Conservation (phyloP, 2,329 filamentous ascomycete genomes). For the Cytospora piceicola region DNA sequence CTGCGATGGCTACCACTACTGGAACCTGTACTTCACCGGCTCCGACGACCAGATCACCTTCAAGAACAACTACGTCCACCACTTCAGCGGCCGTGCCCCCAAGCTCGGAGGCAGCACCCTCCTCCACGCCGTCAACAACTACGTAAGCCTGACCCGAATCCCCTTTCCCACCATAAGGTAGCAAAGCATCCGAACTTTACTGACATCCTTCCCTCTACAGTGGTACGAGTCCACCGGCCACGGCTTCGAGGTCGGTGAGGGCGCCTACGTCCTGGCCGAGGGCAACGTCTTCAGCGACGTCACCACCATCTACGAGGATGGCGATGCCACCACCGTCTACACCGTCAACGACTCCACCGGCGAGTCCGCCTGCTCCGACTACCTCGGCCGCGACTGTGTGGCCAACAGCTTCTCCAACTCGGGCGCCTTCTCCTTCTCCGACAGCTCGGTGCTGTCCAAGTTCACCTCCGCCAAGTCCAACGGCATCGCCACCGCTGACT, state of each 20-base stretch:
- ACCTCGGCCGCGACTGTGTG: slow-evolving; percentile 55
- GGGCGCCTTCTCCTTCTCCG: slow-evolving; percentile 44
- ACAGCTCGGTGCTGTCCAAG: slow-evolving; percentile 52
- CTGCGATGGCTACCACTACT: slow-evolving; percentile 64
- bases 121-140: slow-evolving; percentile 67
- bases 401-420: slow-evolving; percentile 53
- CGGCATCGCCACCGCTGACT: slow-evolving; percentile 51
- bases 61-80: slow-evolving; percentile 64
- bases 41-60: slow-evolving; percentile 59
- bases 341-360: slow-evolving; percentile 34
- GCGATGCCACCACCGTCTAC: slow-evolving; percentile 32
- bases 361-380: slow-evolving; percentile 46
- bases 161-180: too few species aligned
- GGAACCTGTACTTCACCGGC: slow-evolving; percentile 61
- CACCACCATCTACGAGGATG: slow-evolving; percentile 43
- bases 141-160: slow-evolving; percentile 37
- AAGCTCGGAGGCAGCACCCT: slow-evolving; percentile 57
- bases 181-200: background rate
- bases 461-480: slow-evolving; percentile 57
- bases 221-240: slow-evolving; percentile 59
- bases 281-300: slow-evolving; percentile 63
- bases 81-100: slow-evolving; percentile 59
- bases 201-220: background rate
- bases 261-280: slow-evolving; percentile 55
- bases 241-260: slow-evolving; percentile 56